phyloP scores from a whole-genome alignment of 148 eudicot species.

The Linanthus parryae region DNA sequence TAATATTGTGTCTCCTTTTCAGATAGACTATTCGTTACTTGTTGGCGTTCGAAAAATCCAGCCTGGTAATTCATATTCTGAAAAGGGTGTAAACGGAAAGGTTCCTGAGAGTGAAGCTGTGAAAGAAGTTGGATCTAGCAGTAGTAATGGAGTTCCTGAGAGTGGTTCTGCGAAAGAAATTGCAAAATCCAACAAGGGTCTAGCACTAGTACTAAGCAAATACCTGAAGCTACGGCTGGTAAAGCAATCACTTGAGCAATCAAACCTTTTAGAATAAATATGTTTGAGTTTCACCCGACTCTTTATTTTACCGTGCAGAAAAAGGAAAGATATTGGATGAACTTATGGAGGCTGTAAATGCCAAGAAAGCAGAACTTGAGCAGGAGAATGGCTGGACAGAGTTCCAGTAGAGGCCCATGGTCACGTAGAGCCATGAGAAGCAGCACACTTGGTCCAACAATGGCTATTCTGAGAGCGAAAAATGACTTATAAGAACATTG shows the following conservation, averaged over 20 bases:
- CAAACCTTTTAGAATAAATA: background rate
- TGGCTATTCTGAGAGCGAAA: constrained; percentile 64
- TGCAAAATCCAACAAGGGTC: too few species aligned
- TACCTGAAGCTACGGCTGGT: background rate
- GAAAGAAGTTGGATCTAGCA: too few species aligned
- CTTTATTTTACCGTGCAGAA: constrained; percentile 8
- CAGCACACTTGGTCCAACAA: constrained; percentile 63
- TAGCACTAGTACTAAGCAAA: background rate
- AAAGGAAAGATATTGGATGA: constrained; percentile 59
- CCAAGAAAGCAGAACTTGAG: constrained; percentile 53
- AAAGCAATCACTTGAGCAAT: background rate
- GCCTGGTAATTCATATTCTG: constrained; percentile 26
- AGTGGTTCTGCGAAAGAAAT: background rate
- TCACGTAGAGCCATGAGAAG: constrained; percentile 58
- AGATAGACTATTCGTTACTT: constrained; percentile 74
- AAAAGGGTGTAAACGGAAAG: constrained; percentile 5
- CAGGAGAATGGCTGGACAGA: constrained; percentile 47
- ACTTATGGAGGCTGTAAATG: constrained; percentile 43
- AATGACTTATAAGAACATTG: constrained; percentile 26
- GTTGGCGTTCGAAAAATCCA: constrained; percentile 62
- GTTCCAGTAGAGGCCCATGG: constrained; percentile 39
- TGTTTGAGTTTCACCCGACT: background rate
- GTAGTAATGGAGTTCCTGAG: too few species aligned
- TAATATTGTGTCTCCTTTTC: constrained; percentile 15
- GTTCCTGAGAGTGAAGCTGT: background rate